A percentile compares a stretch with the other conserved stretches of the same genome.
phyloP scores from a whole-genome alignment of 176 grass and related monocot genomes.

The Musa beccarii region DNA sequence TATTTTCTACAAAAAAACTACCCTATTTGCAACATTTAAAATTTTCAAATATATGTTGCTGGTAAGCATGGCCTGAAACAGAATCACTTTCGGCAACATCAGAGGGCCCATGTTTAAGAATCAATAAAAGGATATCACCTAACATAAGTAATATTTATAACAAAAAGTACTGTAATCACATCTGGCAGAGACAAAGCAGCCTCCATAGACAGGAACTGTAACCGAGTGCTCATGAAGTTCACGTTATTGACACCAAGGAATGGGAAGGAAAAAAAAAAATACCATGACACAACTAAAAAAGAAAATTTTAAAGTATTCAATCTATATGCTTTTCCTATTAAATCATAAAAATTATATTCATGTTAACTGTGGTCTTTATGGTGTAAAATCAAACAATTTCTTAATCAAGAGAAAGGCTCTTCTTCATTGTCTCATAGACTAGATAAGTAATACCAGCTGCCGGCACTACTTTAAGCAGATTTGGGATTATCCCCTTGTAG shows the following conservation, averaged over 20 bases:
- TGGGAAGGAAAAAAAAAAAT: conserved; percentile 30
- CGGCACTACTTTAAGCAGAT: conserved; percentile 83
- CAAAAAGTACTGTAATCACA: too few relatives aligned
- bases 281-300: conserved; percentile 34
- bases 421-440: conserved; percentile 87
- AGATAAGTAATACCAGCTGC: conserved; percentile 90
- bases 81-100: not conserved
- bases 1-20: too few relatives aligned
- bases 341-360: conserved; percentile 74
- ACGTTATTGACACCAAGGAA: conserved; percentile 30
- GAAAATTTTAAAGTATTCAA: conserved; percentile 44
- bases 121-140: not conserved
- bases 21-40: too few relatives aligned
- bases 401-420: conserved; percentile 61
- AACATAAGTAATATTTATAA: not conserved
- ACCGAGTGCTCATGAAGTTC: conserved; percentile 19
- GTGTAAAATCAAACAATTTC: conserved; percentile 28
- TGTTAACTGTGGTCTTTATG: conserved; percentile 46
- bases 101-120: not conserved
- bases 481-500: conserved; percentile 76
- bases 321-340: conserved; percentile 39
- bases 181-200: not conserved
- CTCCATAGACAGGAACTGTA: conserved; percentile 1
- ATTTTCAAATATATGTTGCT: too few relatives aligned
- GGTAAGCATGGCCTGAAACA: too few relatives aligned